Conservation (phyloP, 2,329 filamentous ascomycete species). For the Madurella fahalii region DNA sequence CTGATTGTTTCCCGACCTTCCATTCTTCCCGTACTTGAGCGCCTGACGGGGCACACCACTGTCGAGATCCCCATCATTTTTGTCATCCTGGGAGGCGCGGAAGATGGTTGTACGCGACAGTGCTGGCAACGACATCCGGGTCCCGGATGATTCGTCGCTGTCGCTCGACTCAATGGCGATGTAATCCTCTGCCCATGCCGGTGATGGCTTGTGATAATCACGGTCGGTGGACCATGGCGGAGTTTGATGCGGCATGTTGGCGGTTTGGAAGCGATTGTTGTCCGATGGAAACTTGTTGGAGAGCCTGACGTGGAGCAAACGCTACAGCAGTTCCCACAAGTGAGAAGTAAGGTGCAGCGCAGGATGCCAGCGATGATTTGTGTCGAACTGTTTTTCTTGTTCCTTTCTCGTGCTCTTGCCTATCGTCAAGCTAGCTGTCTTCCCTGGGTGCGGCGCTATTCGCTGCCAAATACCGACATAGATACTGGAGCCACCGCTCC, state of each 20-base stretch:
- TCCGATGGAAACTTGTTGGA: conserved; percentile 3
- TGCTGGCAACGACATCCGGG: not conserved
- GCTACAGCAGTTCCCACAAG: conserved; percentile 36
- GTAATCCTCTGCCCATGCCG: conserved; percentile 3
- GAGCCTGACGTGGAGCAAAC: conserved; percentile 22
- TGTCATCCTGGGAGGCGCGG: not conserved
- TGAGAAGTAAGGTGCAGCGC: conserved; percentile 38
- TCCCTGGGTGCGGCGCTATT: conserved; percentile 44
- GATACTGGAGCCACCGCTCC: conserved; percentile 27
- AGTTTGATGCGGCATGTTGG: conserved; percentile 2
- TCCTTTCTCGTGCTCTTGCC: conserved; percentile 49
- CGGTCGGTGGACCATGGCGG: not conserved
- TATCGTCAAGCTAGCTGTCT: conserved; percentile 67
- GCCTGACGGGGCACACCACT: not conserved
- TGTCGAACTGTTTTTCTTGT: conserved; percentile 34
- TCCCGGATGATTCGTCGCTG: not conserved
- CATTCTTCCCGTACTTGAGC: not conserved
- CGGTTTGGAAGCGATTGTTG: not conserved
- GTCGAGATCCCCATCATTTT: not conserved
- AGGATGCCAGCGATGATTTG: conserved; percentile 36
- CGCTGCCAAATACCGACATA: conserved; percentile 47
- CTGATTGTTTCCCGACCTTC: conserved; percentile 10
- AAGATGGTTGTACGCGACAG: conserved; percentile 1
- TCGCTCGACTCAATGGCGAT: conserved; percentile 11
- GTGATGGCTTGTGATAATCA: not conserved